Percentiles rank a stretch among this genome's conserved stretches.
These are phyloP conservation scores for Cordyceps farinosa DNA, from an alignment of 2,329 filamentous ascomycete species.

Conservation along the genomic window DNA sequence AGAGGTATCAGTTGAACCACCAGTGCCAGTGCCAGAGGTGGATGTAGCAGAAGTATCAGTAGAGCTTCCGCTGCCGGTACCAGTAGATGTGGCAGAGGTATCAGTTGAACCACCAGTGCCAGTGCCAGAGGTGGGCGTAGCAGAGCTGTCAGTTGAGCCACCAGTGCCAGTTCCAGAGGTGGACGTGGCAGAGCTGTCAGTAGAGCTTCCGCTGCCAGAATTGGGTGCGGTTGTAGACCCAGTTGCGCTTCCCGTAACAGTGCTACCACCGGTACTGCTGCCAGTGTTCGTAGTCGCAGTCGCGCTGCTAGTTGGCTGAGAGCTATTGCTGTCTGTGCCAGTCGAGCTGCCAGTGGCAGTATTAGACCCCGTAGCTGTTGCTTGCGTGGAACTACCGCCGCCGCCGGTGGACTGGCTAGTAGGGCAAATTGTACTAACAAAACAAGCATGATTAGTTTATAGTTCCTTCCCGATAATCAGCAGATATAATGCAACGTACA, in stretches of 20 bases:
- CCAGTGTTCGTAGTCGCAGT: neutral
- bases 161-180: too few species aligned
- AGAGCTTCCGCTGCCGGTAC: too few species aligned
- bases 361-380: neutral
- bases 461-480: neutral
- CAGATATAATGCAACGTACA: neutral
- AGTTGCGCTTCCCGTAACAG: neutral
- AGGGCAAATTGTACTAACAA: neutral
- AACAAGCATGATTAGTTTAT: neutral
- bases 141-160: too few species aligned
- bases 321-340: neutral
- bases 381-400: neutral
- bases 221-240: neutral
- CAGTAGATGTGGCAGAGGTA: too few species aligned
- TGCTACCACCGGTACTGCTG: neutral
- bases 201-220: too few species aligned
- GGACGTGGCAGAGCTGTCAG: too few species aligned
- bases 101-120: too few species aligned
- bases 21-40: too few species aligned
- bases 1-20: too few species aligned
- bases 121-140: too few species aligned
- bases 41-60: too few species aligned
- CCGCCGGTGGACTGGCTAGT: neutral
- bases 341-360: neutral
- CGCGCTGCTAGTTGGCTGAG: neutral